phyloP scores from a whole-genome alignment of 2,329 filamentous ascomycete genomes.

The Pestalotiopsis fici region DNA sequence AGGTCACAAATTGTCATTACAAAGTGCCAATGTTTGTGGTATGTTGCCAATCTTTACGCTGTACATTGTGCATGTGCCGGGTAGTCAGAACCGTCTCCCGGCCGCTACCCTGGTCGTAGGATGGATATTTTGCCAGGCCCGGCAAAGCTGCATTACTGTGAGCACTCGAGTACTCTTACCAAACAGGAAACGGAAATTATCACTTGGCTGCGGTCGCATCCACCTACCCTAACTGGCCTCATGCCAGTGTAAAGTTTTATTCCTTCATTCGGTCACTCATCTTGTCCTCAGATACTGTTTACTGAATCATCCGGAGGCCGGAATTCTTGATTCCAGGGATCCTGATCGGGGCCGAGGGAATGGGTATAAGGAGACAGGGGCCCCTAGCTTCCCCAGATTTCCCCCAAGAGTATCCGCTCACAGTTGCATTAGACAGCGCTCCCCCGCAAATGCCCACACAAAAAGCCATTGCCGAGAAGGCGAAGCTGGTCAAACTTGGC shows the following conservation, averaged over 20 bases:
- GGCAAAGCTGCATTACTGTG: no score
- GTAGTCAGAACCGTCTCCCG: not conserved
- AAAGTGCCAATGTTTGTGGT: not conserved
- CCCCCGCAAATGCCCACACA: not conserved
- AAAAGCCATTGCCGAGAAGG: not conserved
- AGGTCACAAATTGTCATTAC: not conserved
- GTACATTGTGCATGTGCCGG: not conserved
- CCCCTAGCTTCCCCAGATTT: not conserved
- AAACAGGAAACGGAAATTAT: not conserved
- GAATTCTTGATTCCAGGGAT: not conserved
- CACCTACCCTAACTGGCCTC: not conserved
- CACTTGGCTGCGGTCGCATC: not conserved
- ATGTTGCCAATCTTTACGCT: not conserved
- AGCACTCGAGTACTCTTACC: not conserved
- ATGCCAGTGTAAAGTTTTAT: not conserved
- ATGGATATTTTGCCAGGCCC: no score
- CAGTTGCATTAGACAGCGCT: no score
- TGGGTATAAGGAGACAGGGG: not conserved
- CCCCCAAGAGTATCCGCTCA: not conserved
- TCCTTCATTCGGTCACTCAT: not conserved
- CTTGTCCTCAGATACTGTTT: not conserved
- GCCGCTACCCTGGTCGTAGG: no score
- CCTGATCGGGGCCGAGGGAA: not conserved
- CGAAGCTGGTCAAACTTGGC: not conserved
- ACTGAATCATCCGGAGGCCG: not conserved